Base-by-base conservation (phyloP, 2,329 filamentous ascomycete genomes). In the Apiospora koreana region DNA sequence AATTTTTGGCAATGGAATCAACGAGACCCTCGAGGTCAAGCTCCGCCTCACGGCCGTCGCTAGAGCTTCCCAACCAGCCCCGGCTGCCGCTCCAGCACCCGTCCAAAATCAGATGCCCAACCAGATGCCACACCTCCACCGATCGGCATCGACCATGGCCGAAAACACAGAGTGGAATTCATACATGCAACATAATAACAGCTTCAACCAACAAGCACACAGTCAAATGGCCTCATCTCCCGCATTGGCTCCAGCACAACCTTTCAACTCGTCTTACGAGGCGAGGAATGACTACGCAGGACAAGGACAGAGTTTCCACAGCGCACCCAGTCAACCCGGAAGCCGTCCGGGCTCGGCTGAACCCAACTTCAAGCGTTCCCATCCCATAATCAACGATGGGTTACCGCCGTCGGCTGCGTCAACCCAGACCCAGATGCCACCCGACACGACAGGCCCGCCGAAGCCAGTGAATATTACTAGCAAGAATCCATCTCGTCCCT, bases 21-120 rank as follows among this genome's bases (percentile, higher is more conserved):
- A 92, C 75, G 95, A 98, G 81, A 98, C 93, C 0, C 83, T 99
- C 71, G 96, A 99, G 82, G 95, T 99, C 74, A 97, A 93, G 80
- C 86, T 99, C 72, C 94, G 94, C 78, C 86, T 99, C 70, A 92
- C 94, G 1, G 92, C 92, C 21, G 91, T 97, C 45, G 87, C 91
- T 23, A 93, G 88, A 68, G 86, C 84, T 65, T 64, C 73, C 68
- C 74, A 74, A 62, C 62, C 71, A 76, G 54, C 76, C 73, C 71
- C 71, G 48, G 71, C 75, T 71, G 71, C 72, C 50, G 70, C 72
- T 70, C 68, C 72, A 67, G 71, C 74, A 73, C 67, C 74, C 65
- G 35, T 65, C 23, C 66, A 48, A 23, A 68, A 31, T 72, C 72
- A 64, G 65, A 69, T 69, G 35, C 38, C 70, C 14, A 70, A 72